phyloP scores from a whole-genome alignment of 2,329 filamentous ascomycete genomes.

The Pseudopithomyces chartarum region DNA sequence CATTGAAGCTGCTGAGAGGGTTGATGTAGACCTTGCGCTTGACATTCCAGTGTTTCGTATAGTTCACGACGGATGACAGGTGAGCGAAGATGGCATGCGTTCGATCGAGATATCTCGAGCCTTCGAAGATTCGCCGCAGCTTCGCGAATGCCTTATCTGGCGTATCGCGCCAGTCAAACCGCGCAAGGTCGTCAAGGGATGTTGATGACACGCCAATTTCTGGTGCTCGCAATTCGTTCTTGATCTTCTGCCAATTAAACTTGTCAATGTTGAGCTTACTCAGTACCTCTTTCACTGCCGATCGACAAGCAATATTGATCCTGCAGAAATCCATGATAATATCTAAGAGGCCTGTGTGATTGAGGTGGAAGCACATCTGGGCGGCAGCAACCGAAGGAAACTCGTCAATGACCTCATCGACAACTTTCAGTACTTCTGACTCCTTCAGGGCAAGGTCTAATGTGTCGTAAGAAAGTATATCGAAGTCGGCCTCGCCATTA shows the following conservation, averaged over 20 bases:
- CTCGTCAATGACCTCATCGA: constrained; percentile 84
- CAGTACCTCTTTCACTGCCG: constrained; percentile 78
- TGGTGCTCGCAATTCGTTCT: constrained; percentile 79
- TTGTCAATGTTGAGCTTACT: constrained; percentile 85
- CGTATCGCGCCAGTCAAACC: constrained; percentile 85
- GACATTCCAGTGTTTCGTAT: constrained; percentile 76
- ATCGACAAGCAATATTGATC: constrained; percentile 70
- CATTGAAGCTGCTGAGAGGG: constrained; percentile 85
- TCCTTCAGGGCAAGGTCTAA: constrained; percentile 87
- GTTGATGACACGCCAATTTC: constrained; percentile 83
- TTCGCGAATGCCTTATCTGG: constrained; percentile 76
- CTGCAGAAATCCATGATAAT: constrained; percentile 90
- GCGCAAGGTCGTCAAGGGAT: constrained; percentile 84
- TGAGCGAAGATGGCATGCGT: constrained; percentile 70
- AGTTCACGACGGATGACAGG: constrained; percentile 76
- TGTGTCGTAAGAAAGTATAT: constrained; percentile 84
- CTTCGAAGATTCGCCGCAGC: constrained; percentile 59
- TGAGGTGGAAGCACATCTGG: constrained; percentile 86
- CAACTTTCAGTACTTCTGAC: constrained; percentile 89
- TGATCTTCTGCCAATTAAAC: constrained; percentile 81
- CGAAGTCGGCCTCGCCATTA: constrained; percentile 92
- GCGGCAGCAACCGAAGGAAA: constrained; percentile 75
- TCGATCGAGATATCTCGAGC: constrained; percentile 57
- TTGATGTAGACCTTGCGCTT: constrained; percentile 80
- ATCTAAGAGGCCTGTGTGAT: constrained; percentile 84